Percentiles rank a stretch among this genome's conserved stretches.
These are phyloP conservation scores for Lachnellula suecica DNA, from an alignment of 2,329 filamentous ascomycete species.

Conservation along the genomic window DNA sequence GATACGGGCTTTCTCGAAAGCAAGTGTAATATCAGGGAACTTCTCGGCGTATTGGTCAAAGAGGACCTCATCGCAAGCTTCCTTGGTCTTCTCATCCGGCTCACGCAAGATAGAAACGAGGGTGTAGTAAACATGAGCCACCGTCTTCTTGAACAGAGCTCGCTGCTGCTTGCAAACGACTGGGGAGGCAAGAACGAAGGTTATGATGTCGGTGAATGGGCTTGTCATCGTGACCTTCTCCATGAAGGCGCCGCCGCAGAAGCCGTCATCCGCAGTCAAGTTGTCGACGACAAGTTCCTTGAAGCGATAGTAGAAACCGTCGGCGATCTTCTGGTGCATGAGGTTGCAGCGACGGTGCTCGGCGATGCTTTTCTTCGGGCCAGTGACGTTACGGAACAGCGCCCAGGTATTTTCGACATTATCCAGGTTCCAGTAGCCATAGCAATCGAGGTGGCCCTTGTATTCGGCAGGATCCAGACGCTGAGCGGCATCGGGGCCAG, in stretches of 20 bases:
- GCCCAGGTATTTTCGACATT: not conserved
- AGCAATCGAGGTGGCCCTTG: not conserved
- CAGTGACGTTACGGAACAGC: not conserved
- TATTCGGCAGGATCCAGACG: not conserved
- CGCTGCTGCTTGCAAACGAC: not conserved
- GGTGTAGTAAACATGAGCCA: not conserved
- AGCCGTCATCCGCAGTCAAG: not conserved
- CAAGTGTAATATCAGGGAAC: not conserved
- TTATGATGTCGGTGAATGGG: not conserved
- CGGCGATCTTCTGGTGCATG: not conserved
- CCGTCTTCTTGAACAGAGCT: not conserved
- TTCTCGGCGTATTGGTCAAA: not conserved
- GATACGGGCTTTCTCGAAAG: not conserved
- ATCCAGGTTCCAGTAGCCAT: not conserved
- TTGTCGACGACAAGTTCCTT: not conserved
- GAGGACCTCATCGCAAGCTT: too few relatives aligned
- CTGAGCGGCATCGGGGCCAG: not conserved
- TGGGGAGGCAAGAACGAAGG: not conserved
- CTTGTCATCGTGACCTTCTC: not conserved
- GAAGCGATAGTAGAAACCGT: not conserved
- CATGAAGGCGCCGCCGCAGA: not conserved
- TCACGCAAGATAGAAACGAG: not conserved
- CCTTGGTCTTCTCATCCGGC: not conserved
- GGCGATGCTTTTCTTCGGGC: not conserved
- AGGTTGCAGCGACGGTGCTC: not conserved